Evolutionary conservation across 1,139 yeast genomes (phyloP).

Genomic region (Blastobotrys buckinghamii): DNA sequence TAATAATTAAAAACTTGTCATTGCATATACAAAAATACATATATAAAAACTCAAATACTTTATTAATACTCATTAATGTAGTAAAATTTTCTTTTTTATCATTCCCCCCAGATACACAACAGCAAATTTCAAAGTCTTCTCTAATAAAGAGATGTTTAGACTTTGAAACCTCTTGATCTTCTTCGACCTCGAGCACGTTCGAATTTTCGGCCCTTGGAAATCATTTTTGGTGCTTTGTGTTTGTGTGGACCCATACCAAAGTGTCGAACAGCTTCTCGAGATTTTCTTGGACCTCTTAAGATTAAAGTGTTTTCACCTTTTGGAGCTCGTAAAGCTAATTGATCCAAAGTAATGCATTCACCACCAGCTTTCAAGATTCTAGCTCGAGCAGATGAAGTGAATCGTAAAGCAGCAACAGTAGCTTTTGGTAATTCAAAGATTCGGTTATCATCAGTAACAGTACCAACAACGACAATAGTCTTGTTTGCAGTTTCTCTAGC

Average conservation of each 20-base stretch:
- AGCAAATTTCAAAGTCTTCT: background rate
- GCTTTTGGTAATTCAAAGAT: slow-evolving; percentile 91
- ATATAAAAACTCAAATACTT: too few species aligned
- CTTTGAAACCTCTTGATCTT: slow-evolving; percentile 99
- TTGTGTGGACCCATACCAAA: slow-evolving; percentile 99
- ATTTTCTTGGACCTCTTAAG: slow-evolving; percentile 97
- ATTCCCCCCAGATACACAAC: background rate
- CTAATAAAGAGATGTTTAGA: slow-evolving; percentile 46
- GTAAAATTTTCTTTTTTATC: background rate
- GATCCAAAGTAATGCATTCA: slow-evolving; percentile 98
- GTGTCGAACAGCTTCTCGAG: slow-evolving; percentile 99
- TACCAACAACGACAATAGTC: slow-evolving; percentile 98
- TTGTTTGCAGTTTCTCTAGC: slow-evolving; percentile 84
- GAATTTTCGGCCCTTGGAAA: slow-evolving; percentile 98
- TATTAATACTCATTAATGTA: background rate
- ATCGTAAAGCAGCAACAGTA: slow-evolving; percentile 97
- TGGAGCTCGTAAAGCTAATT: slow-evolving; percentile 98
- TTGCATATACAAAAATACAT: slow-evolving; percentile 1
- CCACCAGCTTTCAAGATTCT: slow-evolving; percentile 98
- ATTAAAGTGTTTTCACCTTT: slow-evolving; percentile 98
- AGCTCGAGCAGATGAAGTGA: slow-evolving; percentile 99
- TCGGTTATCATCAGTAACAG: slow-evolving; percentile 98
- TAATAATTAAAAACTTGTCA: background rate
- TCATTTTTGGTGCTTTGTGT: slow-evolving; percentile 98
- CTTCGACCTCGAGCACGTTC: slow-evolving; percentile 99